Base-by-base conservation (phyloP, 2,329 filamentous ascomycete species). In the Aspergillus texensis region DNA sequence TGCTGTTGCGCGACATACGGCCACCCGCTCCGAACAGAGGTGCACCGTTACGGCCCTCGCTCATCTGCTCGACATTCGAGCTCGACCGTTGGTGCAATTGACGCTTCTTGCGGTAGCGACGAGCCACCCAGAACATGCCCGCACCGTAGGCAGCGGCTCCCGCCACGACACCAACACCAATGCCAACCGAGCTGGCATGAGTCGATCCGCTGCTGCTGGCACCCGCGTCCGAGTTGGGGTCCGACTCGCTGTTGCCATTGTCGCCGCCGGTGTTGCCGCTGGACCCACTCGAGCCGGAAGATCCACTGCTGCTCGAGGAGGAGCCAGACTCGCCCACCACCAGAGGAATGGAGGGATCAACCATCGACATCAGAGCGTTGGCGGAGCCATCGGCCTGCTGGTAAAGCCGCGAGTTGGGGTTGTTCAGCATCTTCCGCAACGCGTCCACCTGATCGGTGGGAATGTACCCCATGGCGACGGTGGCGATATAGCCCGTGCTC, bases 81-180 rank as follows among this genome's bases (percentile, higher is more conserved):
- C 88, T 92, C 58, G 89, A 84, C 64, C 93, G 91, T 73, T 89
- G 86, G 80, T 96, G 92, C 57, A 88, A 83, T 75, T 91, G 87
- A 80, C 88, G 90, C 85, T 91, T 93, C 82, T 91, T 90, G 84
- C 94, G 92, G 85, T 97, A 97, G 64, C 94, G 88, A 65, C 93
- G 89, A 57, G 94, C 94, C 69, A 97, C 88, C 73, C 95, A 89
- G 82, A 97, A 94, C 94, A 97, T 97, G 77, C 92, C 93, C 14
- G 91, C 92, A 74, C 93, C 94, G 70, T 97, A 97, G n/a, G 93
- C 89, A 57, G 89, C 91, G 48, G 92, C 92, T 73, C 93, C 89
- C 50, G 87, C 86, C 36, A 94, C 87, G 30, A 92, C 90, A 71
- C 92, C 92, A 26, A 92, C 84, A 62, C 90, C 92, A 72, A 97